Evolutionary conservation across 2,329 filamentous ascomycete genomes (phyloP), one percentile per base, ranked within the genome.

Genomic region (Leptographium galeiforme): DNA sequence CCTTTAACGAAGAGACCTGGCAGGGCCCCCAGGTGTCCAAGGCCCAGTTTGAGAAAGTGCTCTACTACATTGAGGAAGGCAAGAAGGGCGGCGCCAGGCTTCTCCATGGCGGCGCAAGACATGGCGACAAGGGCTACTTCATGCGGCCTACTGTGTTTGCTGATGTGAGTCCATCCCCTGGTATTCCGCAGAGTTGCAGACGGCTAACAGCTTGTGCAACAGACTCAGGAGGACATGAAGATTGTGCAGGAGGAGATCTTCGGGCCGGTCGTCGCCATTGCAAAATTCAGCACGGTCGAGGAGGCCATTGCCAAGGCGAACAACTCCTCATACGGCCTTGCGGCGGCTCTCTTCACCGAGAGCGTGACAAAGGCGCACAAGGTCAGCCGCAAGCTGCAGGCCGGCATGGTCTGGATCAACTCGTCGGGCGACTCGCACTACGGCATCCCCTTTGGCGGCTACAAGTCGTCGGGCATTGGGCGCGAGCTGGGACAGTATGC

Each of bases 401-500:
- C 76, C 8, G 78, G 78, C 39, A 70, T 67, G 66, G 68, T 70
- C 30, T 71, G 69, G 69, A 67, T 71, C 56, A 71, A 71, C 55
- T 11, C 45, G 38, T 38, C n/a, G 19, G 48, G 33, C 18, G 30
- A 38, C 19, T 18, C n/a, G 19, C 18, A 50, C 39, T 38, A 18
- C 10, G 19, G 40, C 19, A 40, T 53, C 6, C 52, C 52, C 8
- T 50, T 50, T 32, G 61, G 62, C 18, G 76, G 76, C 51, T 75
- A 80, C 7, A 82, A 82, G 67, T 74, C 79, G 66, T 75, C 70
- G 62, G 78, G 78, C 3, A 78, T 79, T 62, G 76, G 76, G 0
- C 62, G 74, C 34, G 71, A 78, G 56, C 55, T 72, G 13, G 69
- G 70, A 1, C 69, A 72, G 59, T 69, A 66, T 0, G 70, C 68